phyloP scores from a whole-genome alignment of 257 asterid species.

The Rubia yunnanensis region DNA sequence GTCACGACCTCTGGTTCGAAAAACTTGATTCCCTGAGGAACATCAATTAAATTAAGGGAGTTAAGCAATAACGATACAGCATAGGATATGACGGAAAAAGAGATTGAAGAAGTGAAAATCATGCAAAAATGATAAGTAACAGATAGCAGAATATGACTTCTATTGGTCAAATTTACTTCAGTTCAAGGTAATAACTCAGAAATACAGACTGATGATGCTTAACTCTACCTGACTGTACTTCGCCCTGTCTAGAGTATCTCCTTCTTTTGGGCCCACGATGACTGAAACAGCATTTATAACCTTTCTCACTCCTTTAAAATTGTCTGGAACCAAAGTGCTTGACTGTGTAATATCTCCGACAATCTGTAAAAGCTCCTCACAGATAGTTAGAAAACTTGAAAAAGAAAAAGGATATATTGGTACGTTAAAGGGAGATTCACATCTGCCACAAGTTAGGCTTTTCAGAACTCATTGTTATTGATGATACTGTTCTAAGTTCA shows the following conservation, averaged over 20 bases:
- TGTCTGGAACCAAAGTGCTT: conserved; percentile 67
- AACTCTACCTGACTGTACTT: conserved; percentile 78
- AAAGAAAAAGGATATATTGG: background rate
- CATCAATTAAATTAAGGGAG: conserved; percentile 5
- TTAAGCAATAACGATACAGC: background rate
- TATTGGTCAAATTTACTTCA: background rate
- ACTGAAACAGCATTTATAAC: conserved; percentile 84
- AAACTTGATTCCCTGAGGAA: conserved; percentile 87
- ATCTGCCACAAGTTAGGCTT: background rate
- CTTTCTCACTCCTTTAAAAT: conserved; percentile 71
- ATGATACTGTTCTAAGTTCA: background rate
- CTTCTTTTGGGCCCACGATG: conserved; percentile 99
- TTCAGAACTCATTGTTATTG: background rate
- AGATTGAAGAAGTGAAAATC: background rate
- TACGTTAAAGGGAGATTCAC: background rate
- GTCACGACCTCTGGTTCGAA: conserved; percentile 91
- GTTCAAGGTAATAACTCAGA: background rate
- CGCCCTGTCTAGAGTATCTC: conserved; percentile 95
- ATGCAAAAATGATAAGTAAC: background rate
- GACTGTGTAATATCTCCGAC: conserved; percentile 87
- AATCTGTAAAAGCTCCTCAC: conserved; percentile 32
- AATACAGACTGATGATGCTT: background rate
- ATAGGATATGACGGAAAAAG: conserved; percentile 5
- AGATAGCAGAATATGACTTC: background rate
- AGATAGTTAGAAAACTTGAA: conserved; percentile 1